Evolutionary conservation across 1,284 basidiomycete species (phyloP).

Genomic region (Trichosporon faecale): DNA sequence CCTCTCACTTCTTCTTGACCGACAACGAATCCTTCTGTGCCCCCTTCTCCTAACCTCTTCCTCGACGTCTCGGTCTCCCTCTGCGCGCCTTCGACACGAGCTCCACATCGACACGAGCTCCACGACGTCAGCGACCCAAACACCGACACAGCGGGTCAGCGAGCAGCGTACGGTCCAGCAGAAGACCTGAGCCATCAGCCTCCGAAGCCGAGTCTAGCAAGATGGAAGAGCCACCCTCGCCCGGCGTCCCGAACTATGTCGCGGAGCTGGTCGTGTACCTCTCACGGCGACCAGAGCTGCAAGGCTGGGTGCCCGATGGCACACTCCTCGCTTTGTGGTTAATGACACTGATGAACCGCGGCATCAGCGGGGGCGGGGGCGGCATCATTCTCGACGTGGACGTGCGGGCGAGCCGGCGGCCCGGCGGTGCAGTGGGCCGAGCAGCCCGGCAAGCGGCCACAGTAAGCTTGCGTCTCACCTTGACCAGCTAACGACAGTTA

Average conservation of each 20-base stretch:
- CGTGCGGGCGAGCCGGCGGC: background rate
- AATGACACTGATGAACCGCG: conserved; percentile 28
- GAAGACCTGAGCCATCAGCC: too few relatives aligned
- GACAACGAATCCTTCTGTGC: background rate
- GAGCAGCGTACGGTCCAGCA: too few relatives aligned
- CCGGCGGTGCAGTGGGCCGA: background rate
- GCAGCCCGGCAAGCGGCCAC: background rate
- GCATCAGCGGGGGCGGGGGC: conserved; percentile 27
- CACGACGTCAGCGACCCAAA: too few relatives aligned
- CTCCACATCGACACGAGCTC: too few relatives aligned
- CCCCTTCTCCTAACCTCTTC: too few relatives aligned
- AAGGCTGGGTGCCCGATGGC: conserved; percentile 33
- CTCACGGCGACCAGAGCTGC: conserved; percentile 6
- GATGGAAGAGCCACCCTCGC: background rate
- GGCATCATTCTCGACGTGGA: conserved; percentile 39
- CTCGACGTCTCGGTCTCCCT: too few relatives aligned
- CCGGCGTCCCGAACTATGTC: background rate
- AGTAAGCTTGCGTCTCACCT: conserved; percentile 12
- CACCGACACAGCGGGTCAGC: too few relatives aligned
- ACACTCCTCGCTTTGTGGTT: conserved; percentile 37
- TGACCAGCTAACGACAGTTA: conserved; percentile 22
- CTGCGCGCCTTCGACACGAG: too few relatives aligned
- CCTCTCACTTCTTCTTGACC: background rate
- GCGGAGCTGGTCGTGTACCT: background rate
- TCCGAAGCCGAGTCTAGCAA: background rate